Evolutionary conservation across 108 stramenopile genomes (phyloP), one percentile per base, ranked within the genome.

Genomic region (Nitzschia putrida): DNA sequence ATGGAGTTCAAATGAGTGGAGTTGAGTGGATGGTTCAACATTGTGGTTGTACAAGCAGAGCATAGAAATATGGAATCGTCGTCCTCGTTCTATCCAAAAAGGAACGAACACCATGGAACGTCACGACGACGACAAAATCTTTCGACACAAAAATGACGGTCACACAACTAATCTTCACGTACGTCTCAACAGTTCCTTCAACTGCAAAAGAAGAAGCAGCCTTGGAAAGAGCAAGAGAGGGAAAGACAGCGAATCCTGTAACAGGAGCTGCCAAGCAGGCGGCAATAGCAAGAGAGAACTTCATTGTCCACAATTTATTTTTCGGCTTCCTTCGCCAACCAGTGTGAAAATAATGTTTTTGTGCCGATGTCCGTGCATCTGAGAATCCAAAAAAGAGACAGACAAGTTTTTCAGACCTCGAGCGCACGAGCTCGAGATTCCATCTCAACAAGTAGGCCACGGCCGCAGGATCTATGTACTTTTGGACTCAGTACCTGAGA

Each of bases 221-320:
- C n/a, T 16, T 18, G n/a, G 47, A 16, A 18, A 49, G 47, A 49
- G n/a, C 47, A 49, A 16, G 47, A 16, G 47, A 18, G 6, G 47
- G 14, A 49, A 18, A 49, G 47, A 49, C 18, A 18, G 47, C 18
- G 47, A 49, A 49, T 18, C 47, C 47, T 18, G 47, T 18, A 5
- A 49, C 47, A 18, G 47, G 47, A 18, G 47, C 47, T 18, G 18
- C 47, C 47, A 49, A 49, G 47, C 80, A 37, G 49, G 79, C 67
- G 56, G 82, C 76, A 26, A 76, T 21, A 54, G 81, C 79, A 67
- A 80, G 39, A 57, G 61, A 37, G 60, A 85, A 52, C 77, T 82
- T 85, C 84, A 85, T 85, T 40, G 41, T 57, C 43, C n/a, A n/a
- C n/a, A n/a, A n/a, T n/a, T n/a, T n/a, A n/a, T n/a, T n/a, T n/a